Conservation (phyloP, 1,139 yeast genomes). For the Debaryomyces psychrophilus region DNA sequence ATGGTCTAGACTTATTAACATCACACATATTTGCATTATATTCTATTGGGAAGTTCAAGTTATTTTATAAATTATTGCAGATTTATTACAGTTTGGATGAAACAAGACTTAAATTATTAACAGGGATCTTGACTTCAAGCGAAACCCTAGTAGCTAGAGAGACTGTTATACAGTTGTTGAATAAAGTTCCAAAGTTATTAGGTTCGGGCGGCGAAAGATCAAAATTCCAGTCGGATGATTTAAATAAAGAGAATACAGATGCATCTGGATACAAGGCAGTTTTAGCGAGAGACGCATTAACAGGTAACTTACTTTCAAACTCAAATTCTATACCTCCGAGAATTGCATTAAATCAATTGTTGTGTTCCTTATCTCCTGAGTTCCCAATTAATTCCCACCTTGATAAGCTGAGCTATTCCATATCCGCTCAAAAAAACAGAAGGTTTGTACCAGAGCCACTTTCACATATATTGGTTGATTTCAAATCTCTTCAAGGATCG, state of each 20-base stretch:
- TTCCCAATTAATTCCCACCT: conserved; percentile 59
- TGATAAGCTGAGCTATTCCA: conserved; percentile 33
- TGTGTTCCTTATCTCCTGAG: conserved; percentile 73
- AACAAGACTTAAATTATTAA: conserved; percentile 59
- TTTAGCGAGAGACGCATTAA: conserved; percentile 59
- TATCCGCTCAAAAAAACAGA: conserved; percentile 49
- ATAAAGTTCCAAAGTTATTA: conserved; percentile 70
- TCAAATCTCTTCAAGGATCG: conserved; percentile 69
- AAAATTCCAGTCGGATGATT: conserved; percentile 42
- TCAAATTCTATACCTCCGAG: conserved; percentile 51
- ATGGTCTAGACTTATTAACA: conserved; percentile 58
- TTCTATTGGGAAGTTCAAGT: conserved; percentile 67
- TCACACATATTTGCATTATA: conserved; percentile 71
- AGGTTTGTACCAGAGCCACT: conserved; percentile 59
- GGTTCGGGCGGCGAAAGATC: conserved; percentile 49
- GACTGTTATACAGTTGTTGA: conserved; percentile 60
- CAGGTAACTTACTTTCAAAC: conserved; percentile 65
- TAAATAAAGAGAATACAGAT: conserved; percentile 54
- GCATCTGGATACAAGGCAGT: conserved; percentile 77
- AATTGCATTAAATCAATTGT: conserved; percentile 69
- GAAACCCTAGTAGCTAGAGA: conserved; percentile 62
- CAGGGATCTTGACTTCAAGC: conserved; percentile 58
- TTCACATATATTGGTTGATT: conserved; percentile 79
- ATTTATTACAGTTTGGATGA: conserved; percentile 65
- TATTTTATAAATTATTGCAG: conserved; percentile 55